Base-by-base conservation (phyloP, 2,329 filamentous ascomycete species). In the Xylariaceae sp. region DNA sequence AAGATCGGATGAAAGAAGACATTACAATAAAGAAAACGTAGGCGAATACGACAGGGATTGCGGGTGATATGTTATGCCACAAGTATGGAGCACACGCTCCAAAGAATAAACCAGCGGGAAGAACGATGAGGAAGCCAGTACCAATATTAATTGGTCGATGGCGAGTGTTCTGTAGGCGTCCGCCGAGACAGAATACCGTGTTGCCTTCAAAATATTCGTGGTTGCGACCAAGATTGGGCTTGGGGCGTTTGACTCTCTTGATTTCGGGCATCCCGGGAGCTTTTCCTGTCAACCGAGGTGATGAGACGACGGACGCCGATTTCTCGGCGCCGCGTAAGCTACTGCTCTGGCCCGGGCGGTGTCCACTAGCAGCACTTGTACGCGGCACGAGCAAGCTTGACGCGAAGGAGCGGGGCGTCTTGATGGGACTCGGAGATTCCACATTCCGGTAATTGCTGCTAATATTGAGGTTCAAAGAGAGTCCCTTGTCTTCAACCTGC, bases 141-240 rank as follows among this genome's bases (percentile, higher is more conserved):
- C 87, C 87, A 67, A 97, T 82, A 68, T 97, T 97, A 71, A 99
- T 86, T 1, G 94, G 94, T 64, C 88, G 84, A 67, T 95, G 89
- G 67, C 86, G 85, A 42, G 94, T 88, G 74, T 97, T 97, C 71
- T 97, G 90, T 61, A 94, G 80, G 60, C 94, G 84, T 6, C 94
- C 94, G 39, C 90, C 88, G 60, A 90, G 80, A 73, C 87, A 96
- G 71, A 99, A 99, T 23, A 92, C 79, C 0, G 91, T 96, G 71
- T 97, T 99, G 51, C 94, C 94, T 50, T 90, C 84, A 69, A 97
- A 97, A 73, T 96, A 96, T 72, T 97, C 85, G 74, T 93, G 89
- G 68, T 97, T 96, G 65, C 82, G 87, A 55, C 89, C 86, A 57
- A 83, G 70, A 1, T 60, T 74, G 23, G 73, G 65, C 51, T 76